phyloP scores from a whole-genome alignment of 2,329 filamentous ascomycete species.

The Colletotrichum lupini region DNA sequence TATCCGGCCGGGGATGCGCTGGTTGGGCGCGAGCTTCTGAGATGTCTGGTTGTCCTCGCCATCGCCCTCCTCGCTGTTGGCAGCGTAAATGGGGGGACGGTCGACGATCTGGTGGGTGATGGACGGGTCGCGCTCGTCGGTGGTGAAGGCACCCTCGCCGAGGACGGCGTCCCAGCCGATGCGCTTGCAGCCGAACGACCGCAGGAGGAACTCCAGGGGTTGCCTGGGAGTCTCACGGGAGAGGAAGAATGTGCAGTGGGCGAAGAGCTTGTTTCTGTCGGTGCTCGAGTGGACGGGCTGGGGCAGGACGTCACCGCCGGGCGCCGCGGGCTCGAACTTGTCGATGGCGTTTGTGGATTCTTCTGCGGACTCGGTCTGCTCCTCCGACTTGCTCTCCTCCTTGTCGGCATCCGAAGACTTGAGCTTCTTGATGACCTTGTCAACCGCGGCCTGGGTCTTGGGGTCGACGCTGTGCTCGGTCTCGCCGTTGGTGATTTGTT shows the following conservation, averaged over 20 bases:
- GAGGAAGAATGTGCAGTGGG: constrained; percentile 89
- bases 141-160: constrained; percentile 92
- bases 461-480: constrained; percentile 66
- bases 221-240: constrained; percentile 93
- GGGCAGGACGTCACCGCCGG: constrained; percentile 85
- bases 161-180: constrained; percentile 94
- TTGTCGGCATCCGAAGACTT: constrained; percentile 63
- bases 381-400: constrained; percentile 52
- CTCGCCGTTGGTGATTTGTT: constrained; percentile 63
- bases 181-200: constrained; percentile 94
- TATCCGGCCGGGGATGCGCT: constrained; percentile 87
- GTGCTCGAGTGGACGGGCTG: constrained; percentile 78
- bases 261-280: constrained; percentile 81
- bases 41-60: constrained; percentile 71
- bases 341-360: constrained; percentile 76
- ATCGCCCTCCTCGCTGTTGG: constrained; percentile 43
- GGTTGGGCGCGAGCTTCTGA: constrained; percentile 69
- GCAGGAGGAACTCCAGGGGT: constrained; percentile 90
- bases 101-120: constrained; percentile 99
- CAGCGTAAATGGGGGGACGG: constrained; percentile 78
- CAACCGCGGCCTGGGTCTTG: constrained; percentile 72
- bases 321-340: constrained; percentile 87
- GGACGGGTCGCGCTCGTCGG: constrained; percentile 84
- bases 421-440: constrained; percentile 76
- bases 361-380: constrained; percentile 52